Base-by-base conservation (phyloP, 345 rosid species). In the Heritiera fomes region DNA sequence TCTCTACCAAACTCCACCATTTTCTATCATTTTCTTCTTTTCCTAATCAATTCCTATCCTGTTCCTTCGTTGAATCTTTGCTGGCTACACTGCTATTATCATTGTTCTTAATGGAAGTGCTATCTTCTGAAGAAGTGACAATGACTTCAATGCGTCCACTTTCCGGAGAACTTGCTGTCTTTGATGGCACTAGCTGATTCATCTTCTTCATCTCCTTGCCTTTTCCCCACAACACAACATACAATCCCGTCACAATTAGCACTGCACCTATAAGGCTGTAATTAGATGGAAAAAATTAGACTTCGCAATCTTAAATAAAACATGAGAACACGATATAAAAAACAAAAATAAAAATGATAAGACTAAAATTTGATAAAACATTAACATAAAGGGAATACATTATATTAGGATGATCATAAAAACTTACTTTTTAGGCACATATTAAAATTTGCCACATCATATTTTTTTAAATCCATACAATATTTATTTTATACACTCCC, bases 221-320 rank as follows among this genome's bases (percentile, higher is more conserved):
- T 79, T 89, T 84, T 28, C 90, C 91, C 94, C 94, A 91, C 28
- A 88, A 77, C 73, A 87, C 92, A 34, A 74, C 63, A 60, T 89
- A 89, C 14, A 88, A 52, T 41, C 91, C 92, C 6, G 79, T 58
- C 65, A 89, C 85, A 59, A 91, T 87, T 55, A 91, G 59, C 0
- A 77, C 77, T 60, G 83, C 85, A 77, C 94, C 94, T 5, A 87
- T 72, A 60, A 87, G 18, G 81, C 94, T 91, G 84, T 38, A 78
- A 75, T 64, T 75, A 53, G 47, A 46, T 40, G 6, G 40, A 7
- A 41, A 58, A 30, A 38, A 41, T 41, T 41, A 2, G 5, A 3
- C 5, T 41, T 34, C 38, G 3, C 3, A 34, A 34, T 34, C 38
- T 34, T 34, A 34, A 34, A 34, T 3, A 34, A 1, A 34, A 34